Evolutionary conservation across 805 yeast species (phyloP).

Genomic region (Lachancea kluyveri): DNA sequence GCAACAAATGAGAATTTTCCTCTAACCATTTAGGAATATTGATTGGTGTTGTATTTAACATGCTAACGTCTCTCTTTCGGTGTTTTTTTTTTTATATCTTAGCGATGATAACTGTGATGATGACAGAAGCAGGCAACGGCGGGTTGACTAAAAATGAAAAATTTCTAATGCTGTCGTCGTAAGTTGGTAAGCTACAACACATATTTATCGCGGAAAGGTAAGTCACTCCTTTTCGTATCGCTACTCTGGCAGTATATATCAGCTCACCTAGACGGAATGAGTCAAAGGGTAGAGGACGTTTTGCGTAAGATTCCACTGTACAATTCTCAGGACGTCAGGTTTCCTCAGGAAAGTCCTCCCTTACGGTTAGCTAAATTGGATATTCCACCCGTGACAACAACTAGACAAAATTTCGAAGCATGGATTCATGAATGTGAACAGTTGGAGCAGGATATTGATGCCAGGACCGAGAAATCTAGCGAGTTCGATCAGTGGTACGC

Average conservation of each 20-base stretch:
- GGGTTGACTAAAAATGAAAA: no score
- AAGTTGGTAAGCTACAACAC: no score
- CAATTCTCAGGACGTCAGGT: conserved; percentile 19
- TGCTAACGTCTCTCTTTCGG: conserved; percentile 1
- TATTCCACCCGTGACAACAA: conserved; percentile 14
- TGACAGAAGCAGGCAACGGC: no score
- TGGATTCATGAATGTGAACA: conserved; percentile 24
- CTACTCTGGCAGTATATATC: no score
- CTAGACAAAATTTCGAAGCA: conserved; percentile 20
- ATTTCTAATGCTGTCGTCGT: no score
- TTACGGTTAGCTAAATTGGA: conserved; percentile 14
- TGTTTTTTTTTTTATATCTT: no score
- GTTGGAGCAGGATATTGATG: conserved; percentile 10
- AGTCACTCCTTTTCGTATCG: no score
- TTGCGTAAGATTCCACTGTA: conserved; percentile 14
- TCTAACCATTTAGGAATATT: conserved; percentile 75
- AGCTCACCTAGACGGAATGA: no score
- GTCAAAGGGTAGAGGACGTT: conserved; percentile 3
- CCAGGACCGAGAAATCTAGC: conserved; percentile 9
- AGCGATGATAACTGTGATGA: no score
- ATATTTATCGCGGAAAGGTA: no score
- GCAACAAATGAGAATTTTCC: conserved; percentile 66
- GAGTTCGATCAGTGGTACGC: conserved; percentile 24
- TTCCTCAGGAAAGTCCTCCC: conserved; percentile 13
- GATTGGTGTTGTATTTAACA: conserved; percentile 44